Percentiles rank a stretch among this genome's conserved stretches.
phyloP scores from a whole-genome alignment of 2,329 filamentous ascomycete genomes.

The Colletotrichum musae region DNA sequence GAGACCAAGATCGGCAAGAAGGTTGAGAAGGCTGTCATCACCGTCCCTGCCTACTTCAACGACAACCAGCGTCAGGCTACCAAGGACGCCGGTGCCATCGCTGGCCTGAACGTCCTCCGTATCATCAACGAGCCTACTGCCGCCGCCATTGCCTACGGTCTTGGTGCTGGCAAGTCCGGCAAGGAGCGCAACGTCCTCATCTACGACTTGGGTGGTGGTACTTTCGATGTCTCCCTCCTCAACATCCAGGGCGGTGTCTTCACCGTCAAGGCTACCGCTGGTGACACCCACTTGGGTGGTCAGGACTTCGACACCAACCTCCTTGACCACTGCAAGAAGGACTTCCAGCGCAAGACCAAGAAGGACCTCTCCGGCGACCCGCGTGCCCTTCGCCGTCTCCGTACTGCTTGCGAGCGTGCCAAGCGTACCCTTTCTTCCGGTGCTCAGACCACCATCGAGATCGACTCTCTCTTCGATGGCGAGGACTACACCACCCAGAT shows the following conservation, averaged over 20 bases:
- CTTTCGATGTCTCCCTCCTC: constrained; percentile 99
- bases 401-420: constrained; percentile 98
- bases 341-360: constrained; percentile 88
- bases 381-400: constrained; percentile 93
- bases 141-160: constrained; percentile 97
- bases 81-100: constrained; percentile 98
- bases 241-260: constrained; percentile 99
- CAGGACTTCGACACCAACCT: constrained; percentile 98
- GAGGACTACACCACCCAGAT: constrained; percentile 98
- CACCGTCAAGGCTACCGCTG: constrained; percentile 97
- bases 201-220: constrained; percentile 99
- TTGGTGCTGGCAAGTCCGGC: constrained; percentile 92
- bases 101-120: constrained; percentile 97
- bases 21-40: constrained; percentile 99
- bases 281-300: constrained; percentile 96
- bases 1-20: constrained; percentile 99
- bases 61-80: constrained; percentile 99
- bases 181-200: constrained; percentile 99
- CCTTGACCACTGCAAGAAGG: constrained; percentile 96
- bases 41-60: constrained; percentile 99
- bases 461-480: constrained; percentile 97
- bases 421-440: constrained; percentile 99
- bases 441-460: constrained; percentile 97
- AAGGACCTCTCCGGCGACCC: constrained; percentile 86
- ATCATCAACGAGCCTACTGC: constrained; percentile 99